Evolutionary conservation across 192 early-diverging fungal genomes (phyloP).

Genomic region (Lobulomyces angularis): DNA sequence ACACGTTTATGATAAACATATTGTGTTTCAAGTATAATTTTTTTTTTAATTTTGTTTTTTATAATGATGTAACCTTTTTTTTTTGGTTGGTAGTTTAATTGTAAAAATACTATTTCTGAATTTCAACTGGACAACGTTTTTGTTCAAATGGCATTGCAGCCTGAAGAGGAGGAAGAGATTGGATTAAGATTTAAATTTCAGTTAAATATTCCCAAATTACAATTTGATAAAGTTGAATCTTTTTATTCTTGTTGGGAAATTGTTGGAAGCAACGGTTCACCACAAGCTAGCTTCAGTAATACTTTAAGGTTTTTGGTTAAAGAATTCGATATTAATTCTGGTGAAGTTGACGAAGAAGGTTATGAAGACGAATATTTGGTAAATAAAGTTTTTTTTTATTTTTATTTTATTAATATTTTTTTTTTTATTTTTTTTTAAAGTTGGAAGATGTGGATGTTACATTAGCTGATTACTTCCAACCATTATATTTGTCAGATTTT

Average conservation of each 20-base stretch:
- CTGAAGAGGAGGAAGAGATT: slow-evolving; percentile 50
- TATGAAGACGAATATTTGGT: slow-evolving; percentile 88
- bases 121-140: slow-evolving; percentile 80
- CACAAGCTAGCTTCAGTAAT: slow-evolving; percentile 63
- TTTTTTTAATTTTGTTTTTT: slow-evolving; percentile 2
- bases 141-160: slow-evolving; percentile 63
- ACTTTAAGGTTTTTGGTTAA: slow-evolving; percentile 81
- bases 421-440: slow-evolving; percentile 17
- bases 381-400: slow-evolving; percentile 7
- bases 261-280: slow-evolving; percentile 4
- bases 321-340: slow-evolving; percentile 90
- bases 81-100: slow-evolving; percentile 53
- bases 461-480: slow-evolving; percentile 79
- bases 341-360: slow-evolving; percentile 79
- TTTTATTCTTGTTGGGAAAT: slow-evolving; percentile 3
- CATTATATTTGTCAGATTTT: slow-evolving; percentile 75
- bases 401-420: not conserved
- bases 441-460: slow-evolving; percentile 77
- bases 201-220: not conserved
- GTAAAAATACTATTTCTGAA: slow-evolving; percentile 90
- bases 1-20: slow-evolving; percentile 78
- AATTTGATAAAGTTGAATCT: not conserved
- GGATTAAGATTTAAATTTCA: not conserved
- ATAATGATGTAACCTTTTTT: not conserved
- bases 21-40: slow-evolving; percentile 70